Evolutionary conservation across 179 eudicot species (phyloP).

Genomic region (Heliamphora pulchella): DNA sequence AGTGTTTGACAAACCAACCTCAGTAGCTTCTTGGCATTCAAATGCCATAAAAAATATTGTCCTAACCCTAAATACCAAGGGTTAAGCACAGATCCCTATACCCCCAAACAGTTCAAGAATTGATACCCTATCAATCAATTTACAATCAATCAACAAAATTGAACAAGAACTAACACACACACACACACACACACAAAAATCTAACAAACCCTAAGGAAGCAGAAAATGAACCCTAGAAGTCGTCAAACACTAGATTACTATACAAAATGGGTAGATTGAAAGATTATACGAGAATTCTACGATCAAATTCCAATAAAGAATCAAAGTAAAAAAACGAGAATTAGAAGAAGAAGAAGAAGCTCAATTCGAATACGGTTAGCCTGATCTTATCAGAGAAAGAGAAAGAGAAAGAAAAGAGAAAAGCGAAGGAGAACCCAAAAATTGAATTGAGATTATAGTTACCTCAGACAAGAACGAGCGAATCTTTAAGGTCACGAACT

Average conservation of each 20-base stretch:
- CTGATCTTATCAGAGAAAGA: not conserved
- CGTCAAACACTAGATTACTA: not conserved
- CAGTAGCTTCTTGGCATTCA: slow-evolving; percentile 59
- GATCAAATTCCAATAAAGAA: not conserved
- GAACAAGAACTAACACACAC: not conserved
- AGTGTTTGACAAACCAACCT: slow-evolving; percentile 33
- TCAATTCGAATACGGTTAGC: not conserved
- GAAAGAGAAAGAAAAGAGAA: too few relatives aligned
- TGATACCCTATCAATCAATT: not conserved
- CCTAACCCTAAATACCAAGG: slow-evolving; percentile 2
- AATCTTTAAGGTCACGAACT: not conserved
- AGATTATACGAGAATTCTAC: not conserved
- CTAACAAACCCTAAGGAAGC: slow-evolving; percentile 20
- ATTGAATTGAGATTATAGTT: not conserved
- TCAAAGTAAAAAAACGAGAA: too few relatives aligned
- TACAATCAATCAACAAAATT: not conserved
- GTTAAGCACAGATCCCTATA: not conserved
- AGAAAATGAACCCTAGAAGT: slow-evolving; percentile 15
- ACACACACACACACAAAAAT: not conserved
- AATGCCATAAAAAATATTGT: slow-evolving; percentile 68
- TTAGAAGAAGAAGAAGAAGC: too few relatives aligned
- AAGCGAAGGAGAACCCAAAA: not conserved
- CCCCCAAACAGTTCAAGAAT: not conserved
- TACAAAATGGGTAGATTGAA: not conserved
- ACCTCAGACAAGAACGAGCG: slow-evolving; percentile 13